Conservation (phyloP, 164 flowering plant species). For the Magnolia kwangsiensis region DNA sequence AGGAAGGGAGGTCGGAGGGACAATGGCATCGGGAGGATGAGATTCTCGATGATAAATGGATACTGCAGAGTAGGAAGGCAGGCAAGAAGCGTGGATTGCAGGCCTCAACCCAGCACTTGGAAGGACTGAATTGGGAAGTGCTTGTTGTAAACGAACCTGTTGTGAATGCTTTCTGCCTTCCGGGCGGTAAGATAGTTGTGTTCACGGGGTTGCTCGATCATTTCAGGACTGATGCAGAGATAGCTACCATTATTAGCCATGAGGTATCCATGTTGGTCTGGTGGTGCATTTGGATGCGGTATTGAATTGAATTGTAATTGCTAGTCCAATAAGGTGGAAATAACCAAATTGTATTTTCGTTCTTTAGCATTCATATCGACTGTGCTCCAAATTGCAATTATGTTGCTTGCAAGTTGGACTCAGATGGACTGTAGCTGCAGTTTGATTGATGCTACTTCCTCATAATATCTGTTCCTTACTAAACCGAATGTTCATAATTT, state of each 20-base stretch:
- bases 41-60: slow-evolving; percentile 83
- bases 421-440: neutral
- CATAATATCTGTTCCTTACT: neutral
- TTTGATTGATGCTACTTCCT: neutral
- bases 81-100: slow-evolving; percentile 38
- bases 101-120: slow-evolving; percentile 60
- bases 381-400: neutral
- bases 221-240: slow-evolving; percentile 67
- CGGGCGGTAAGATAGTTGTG: slow-evolving; percentile 92
- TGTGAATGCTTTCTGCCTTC: slow-evolving; percentile 89
- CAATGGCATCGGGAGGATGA: slow-evolving; percentile 67
- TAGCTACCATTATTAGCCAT: slow-evolving; percentile 82
- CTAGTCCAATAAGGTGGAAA: neutral
- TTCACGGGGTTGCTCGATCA: slow-evolving; percentile 77
- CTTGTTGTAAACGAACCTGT: slow-evolving; percentile 72
- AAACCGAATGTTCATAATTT: too few relatives aligned
- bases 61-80: slow-evolving; percentile 59
- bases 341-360: neutral
- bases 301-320: neutral
- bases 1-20: slow-evolving; percentile 31
- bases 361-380: neutral
- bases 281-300: neutral
- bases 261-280: slow-evolving; percentile 32
- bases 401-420: too few relatives aligned
- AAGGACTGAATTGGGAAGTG: slow-evolving; percentile 86